Evolutionary conservation across 331 rosid genomes (phyloP), one percentile per base, ranked within the genome.

Genomic region (Acacia pycnantha): DNA sequence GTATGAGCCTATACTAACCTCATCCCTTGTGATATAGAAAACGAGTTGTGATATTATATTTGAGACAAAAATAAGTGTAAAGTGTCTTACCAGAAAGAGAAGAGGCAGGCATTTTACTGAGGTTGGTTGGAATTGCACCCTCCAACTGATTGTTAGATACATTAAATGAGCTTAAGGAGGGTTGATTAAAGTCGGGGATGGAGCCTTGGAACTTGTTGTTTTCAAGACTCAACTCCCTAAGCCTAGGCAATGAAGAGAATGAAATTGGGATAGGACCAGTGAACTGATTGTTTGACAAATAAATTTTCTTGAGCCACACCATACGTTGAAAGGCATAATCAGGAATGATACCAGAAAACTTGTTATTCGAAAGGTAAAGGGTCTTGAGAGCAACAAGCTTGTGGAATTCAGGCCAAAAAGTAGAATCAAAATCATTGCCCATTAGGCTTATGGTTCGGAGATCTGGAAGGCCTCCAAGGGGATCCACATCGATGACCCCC

Each of bases 231-330:
- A 95, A 58, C 35, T 86, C 91, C 67, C 81, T 33, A 54, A 95
- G 87, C 80, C 80, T 91, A 0, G 92, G 85, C 88, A 92, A 77
- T 0, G 54, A 54, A 3, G 80, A 16, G 35, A 96, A 74, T 0
- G 98, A 92, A 53, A 24, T 43, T 0, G 99, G 99, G 81, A 96
- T 89, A 35, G 29, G 33, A 37, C 97, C 97, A 0, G 73, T 76
- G 8, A 96, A 84, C 6, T 87, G 85, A 70, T 96, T 96, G 8
- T 88, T 19, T 0, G 94, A 89, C 81, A 96, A 56, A 76, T 89
- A 48, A 11, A 94, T 46, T 73, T 86, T 96, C 90, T 96, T 96
- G 78, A 96, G 81, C 82, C 90, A 83, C 10, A 62, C 22, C 97
- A 92, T 88, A 5, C 44, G 76, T 4, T 72, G 26, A 69, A 96